phyloP scores from a whole-genome alignment of 2,329 filamentous ascomycete species.

The Pseudomassariella vexata region DNA sequence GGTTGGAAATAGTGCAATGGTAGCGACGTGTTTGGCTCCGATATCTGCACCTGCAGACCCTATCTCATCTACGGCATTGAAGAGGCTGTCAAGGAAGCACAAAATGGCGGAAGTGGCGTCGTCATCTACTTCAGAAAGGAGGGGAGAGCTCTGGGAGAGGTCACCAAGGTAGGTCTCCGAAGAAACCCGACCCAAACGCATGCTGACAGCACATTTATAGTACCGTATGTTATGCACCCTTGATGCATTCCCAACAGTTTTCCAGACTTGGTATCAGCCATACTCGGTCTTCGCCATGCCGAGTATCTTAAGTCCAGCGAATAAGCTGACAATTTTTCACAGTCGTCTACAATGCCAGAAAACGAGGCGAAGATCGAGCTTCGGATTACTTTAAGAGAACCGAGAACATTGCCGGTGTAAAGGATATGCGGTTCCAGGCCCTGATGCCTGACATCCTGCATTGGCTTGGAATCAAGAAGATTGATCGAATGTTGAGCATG shows the following conservation, averaged over 20 bases:
- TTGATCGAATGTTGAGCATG: constrained; percentile 98
- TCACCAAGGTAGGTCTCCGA: constrained; percentile 69
- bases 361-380: constrained; percentile 71
- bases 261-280: no score
- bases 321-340: constrained; percentile 17
- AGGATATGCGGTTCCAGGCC: constrained; percentile 95
- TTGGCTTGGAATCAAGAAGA: constrained; percentile 98
- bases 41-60: constrained; percentile 94
- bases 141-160: constrained; percentile 87
- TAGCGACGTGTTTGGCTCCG: constrained; percentile 93
- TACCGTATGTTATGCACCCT: constrained; percentile 33
- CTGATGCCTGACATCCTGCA: constrained; percentile 97
- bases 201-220: constrained; percentile 32
- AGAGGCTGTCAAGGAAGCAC: constrained; percentile 94
- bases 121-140: constrained; percentile 99
- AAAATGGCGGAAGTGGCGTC: constrained; percentile 86
- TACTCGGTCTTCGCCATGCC: no score
- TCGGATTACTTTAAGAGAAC: constrained; percentile 95
- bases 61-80: constrained; percentile 97
- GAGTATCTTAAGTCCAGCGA: not conserved
- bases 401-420: constrained; percentile 97
- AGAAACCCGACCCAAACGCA: no score
- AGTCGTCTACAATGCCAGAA: constrained; percentile 73
- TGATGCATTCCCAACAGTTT: no score
- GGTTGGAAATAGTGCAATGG: constrained; percentile 74